Evolutionary conservation across 192 early-diverging fungal species (phyloP), one percentile per base, ranked within the genome.

Genomic region (Gamsiella multidivaricata): DNA sequence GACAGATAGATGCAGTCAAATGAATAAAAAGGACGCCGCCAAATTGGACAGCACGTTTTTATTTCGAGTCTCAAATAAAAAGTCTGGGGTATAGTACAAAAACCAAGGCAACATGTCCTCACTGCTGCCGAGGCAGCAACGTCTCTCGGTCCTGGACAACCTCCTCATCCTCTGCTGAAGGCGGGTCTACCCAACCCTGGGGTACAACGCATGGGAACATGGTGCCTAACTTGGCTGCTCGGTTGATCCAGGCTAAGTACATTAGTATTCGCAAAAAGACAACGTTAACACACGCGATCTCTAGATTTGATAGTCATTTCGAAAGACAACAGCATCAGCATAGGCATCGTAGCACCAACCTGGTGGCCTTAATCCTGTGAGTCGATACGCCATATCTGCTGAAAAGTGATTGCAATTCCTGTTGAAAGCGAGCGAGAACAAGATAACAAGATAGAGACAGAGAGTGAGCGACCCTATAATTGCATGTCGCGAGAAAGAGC

Each of bases 181-280:
- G 78, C 23, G 81, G 74, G n/a, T 82, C 81, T 3, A 82, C 71
- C 81, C 81, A 82, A 4, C 70, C 82, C 32, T 70, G 78, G 1
- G 82, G 82, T 3, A 83, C 82, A 26, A 83, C 71, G 51, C 81
- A 83, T 51, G 81, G 81, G 46, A 83, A 83, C 51, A 83, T 70
- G 10, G 81, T 83, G n/a, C 81, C 81, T 18, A 83, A 41, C 39
- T 80, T 80, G 33, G 81, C 81, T 2, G 81, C 81, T 18, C 81
- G 61, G 61, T 83, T 83, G 72, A 83, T 83, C 81, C 81, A 83
- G 7, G 51, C 81, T 83, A 66, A 15, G 14, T 26, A 17, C 1
- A 51, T 49, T 14, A 66, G 9, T 20, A n/a, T n/a, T n/a, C n/a
- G n/a, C n/a, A n/a, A 46, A 52, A n/a, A 50, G 45, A 46, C 17